These are phyloP conservation scores for Elaeis guineensis DNA, from an alignment of 176 grass and related monocot genomes.

Conservation along the genomic window DNA sequence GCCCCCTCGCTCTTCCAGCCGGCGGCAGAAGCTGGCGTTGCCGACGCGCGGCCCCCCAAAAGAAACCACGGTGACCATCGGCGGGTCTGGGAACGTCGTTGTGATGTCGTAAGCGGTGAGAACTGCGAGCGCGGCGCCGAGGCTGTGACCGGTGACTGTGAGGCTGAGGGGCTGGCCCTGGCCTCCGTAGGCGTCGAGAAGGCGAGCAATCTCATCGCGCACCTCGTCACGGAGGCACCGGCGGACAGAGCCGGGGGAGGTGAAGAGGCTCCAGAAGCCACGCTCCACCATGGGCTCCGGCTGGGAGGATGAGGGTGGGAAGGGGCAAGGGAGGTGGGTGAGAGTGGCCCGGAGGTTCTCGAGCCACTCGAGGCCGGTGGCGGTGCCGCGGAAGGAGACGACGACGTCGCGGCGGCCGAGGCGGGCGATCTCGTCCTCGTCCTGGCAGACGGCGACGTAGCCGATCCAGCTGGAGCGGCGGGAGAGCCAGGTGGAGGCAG, in stretches of 20 bases:
- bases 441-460: constrained; percentile 43
- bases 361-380: constrained; percentile 35
- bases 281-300: constrained; percentile 29
- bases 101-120: constrained; percentile 44
- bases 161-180: constrained; percentile 28
- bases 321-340: constrained; percentile 4
- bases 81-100: background rate
- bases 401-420: constrained; percentile 42
- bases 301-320: background rate
- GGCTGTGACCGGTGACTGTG: constrained; percentile 48
- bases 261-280: constrained; percentile 51
- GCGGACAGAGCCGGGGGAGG: constrained; percentile 6
- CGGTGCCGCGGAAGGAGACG: constrained; percentile 37
- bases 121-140: constrained; percentile 44
- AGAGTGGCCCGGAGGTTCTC: constrained; percentile 34
- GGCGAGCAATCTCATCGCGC: constrained; percentile 23
- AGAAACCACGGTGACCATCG: constrained; percentile 32
- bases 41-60: constrained; percentile 49
- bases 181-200: constrained; percentile 25
- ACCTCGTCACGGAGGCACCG: constrained; percentile 34
- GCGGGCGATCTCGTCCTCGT: constrained; percentile 38
- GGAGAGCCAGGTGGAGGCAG: background rate
- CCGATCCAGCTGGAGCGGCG: constrained; percentile 41
- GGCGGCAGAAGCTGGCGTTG: constrained; percentile 31
- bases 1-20: constrained; percentile 25